Base-by-base conservation (phyloP, 2,329 filamentous ascomycete species). In the Neocatenulostroma microsporum region DNA sequence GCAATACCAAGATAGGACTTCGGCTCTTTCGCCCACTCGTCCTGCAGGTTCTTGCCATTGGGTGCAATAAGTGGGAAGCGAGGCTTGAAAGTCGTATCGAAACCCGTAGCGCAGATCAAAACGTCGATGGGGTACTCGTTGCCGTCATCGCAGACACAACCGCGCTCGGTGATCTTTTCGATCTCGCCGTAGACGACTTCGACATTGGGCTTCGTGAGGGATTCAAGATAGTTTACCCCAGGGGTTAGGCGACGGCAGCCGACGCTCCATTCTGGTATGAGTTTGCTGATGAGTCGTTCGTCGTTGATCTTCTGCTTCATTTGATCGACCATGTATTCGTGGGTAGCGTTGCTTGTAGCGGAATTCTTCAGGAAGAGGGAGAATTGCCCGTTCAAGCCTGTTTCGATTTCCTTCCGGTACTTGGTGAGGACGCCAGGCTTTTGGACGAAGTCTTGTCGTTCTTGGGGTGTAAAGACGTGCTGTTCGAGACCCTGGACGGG, bases 51-150 rank as follows among this genome's bases (percentile, higher is more conserved):
- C 21, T 34, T 44, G 11, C 36, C 40, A n/a, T 28, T 28, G 11
- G n/a, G 5, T 5, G 17, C 34, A 18, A 45, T 38, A 0, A 45
- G 21, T 4, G 41, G 41, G 24, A 47, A 45, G 13, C 41, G 39
- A 10, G 44, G 41, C 26, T 40, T 39, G 36, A 40, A 42, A 17
- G 44, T 40, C 14, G 57, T 56, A 37, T 64, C 57, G 30, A 63
- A 64, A 6, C 62, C 61, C 3, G 62, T 64, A 1, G 58, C 58
- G 42, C 62, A 64, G 36, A 63, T 75, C 4, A 83, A 63, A 9
- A 60, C 55, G 41, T 69, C 65, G 32, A 67, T 48, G 18, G 57
- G 51, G 36, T 62, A 55, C 2, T 54, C 39, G 5, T 36, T 41
- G 11, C 61, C 62, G 40, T 67, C 63, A 7, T 47, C 39, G 2